phyloP scores from a whole-genome alignment of 495 filamentous ascomycete genomes.

The Baudoinia panamericana region DNA sequence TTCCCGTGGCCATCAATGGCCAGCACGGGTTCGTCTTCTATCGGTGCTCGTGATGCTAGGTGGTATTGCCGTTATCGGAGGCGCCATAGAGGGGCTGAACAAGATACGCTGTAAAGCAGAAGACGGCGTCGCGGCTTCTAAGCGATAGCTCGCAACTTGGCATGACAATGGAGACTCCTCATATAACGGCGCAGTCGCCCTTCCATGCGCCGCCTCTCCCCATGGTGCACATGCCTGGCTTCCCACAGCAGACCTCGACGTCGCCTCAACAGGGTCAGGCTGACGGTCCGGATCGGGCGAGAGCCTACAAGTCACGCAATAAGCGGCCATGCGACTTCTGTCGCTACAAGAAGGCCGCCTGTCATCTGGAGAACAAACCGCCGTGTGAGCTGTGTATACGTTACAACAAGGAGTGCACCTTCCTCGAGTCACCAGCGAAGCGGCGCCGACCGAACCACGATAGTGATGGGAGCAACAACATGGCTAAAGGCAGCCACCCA shows the following conservation, averaged over 20 bases:
- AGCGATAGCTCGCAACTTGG: no score
- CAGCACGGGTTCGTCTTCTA: no score
- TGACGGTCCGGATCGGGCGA: conserved; percentile 14
- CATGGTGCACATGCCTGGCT: conserved; percentile 9
- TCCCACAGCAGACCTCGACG: conserved; percentile 2
- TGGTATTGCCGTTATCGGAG: no score
- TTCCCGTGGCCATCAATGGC: no score
- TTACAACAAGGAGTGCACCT: conserved; percentile 20
- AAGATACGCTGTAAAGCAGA: no score
- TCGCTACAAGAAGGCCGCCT: conserved; percentile 18
- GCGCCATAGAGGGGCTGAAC: no score
- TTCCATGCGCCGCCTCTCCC: conserved; percentile 4
- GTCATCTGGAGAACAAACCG: conserved; percentile 15
- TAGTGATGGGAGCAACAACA: conserved; percentile 2
- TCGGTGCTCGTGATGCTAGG: no score
- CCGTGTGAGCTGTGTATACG: conserved; percentile 18
- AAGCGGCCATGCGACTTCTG: conserved; percentile 21
- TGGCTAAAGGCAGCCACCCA: conserved; percentile 8
- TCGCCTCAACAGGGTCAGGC: neutral
- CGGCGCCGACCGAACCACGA: conserved; percentile 17
- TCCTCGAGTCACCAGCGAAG: conserved; percentile 19
- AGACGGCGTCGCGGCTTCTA: no score
- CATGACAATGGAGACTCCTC: conserved; percentile 12
- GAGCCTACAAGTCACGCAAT: conserved; percentile 20
- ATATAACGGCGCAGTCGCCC: conserved; percentile 1